Conservation (phyloP, 1,284 basidiomycete species). For the Earliella scabrosa region DNA sequence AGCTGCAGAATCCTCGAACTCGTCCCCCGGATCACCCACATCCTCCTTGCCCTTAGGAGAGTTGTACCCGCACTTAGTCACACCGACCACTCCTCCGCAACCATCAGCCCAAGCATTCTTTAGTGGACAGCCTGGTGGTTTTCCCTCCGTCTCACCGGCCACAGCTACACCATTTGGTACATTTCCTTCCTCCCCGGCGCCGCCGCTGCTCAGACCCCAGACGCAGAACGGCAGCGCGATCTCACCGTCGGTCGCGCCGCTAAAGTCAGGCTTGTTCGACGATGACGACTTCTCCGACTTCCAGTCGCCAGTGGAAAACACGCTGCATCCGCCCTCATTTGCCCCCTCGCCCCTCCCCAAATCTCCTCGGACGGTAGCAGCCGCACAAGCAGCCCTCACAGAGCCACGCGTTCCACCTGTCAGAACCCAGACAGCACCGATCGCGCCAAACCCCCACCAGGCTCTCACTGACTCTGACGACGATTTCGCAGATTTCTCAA, state of each 20-base stretch:
- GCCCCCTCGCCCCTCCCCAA: constrained; percentile 19
- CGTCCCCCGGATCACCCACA: constrained; percentile 13
- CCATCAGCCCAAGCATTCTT: constrained; percentile 13
- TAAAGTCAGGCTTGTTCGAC: constrained; percentile 21
- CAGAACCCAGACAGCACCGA: constrained; percentile 8
- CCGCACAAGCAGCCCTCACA: not conserved
- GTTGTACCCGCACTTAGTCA: constrained; percentile 18
- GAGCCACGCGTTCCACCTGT: not conserved
- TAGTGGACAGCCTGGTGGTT: not conserved
- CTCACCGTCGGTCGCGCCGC: constrained; percentile 3
- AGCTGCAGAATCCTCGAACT: constrained; percentile 5
- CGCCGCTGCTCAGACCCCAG: constrained; percentile 2
- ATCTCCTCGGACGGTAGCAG: constrained; percentile 12
- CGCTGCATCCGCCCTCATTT: constrained; percentile 1
- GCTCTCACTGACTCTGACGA: constrained; percentile 19
- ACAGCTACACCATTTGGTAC: constrained; percentile 9
- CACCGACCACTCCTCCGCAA: constrained; percentile 12
- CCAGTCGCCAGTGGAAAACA: constrained; percentile 23
- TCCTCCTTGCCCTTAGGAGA: constrained; percentile 18
- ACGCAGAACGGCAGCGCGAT: not conserved
- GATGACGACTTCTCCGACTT: constrained; percentile 40
- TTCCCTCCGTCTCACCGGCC: not conserved
- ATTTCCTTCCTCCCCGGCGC: not conserved
- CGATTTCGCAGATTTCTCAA: constrained; percentile 31
- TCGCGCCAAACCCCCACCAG: too few species aligned